These are phyloP conservation scores for Dispira parvispora DNA, from an alignment of 192 early-diverging fungal genomes.

Conservation along the genomic window DNA sequence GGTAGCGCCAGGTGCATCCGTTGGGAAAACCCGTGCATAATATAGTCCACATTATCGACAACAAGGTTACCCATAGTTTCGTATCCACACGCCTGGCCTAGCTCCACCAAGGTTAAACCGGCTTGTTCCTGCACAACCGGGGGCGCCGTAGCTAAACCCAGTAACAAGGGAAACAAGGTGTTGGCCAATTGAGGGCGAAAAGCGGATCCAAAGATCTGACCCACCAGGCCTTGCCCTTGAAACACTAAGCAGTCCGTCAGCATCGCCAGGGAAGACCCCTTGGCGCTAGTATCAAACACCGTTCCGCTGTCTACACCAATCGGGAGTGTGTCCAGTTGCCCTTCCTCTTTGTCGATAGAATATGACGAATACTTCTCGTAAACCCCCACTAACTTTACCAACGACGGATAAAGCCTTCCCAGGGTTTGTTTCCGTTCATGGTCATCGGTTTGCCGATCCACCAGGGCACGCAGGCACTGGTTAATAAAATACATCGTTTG, in stretches of 20 bases:
- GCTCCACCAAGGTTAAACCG: background rate
- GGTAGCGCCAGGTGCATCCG: background rate
- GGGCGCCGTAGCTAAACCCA: background rate
- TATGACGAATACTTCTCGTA: background rate
- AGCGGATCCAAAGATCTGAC: background rate
- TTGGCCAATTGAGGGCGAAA: background rate
- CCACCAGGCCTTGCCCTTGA: conserved; percentile 1
- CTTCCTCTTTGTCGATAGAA: background rate
- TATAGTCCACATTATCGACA: conserved; percentile 2
- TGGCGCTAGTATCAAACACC: background rate
- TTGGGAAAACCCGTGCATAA: conserved; percentile 5
- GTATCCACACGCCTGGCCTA: background rate
- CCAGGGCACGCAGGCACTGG: too few species aligned
- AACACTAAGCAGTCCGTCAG: background rate
- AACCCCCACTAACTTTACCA: background rate
- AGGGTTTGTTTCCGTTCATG: background rate
- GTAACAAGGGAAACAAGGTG: background rate
- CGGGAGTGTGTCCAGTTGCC: background rate
- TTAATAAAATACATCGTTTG: too few species aligned
- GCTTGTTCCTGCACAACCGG: background rate
- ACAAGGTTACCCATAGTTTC: background rate
- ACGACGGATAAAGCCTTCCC: background rate
- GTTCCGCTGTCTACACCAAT: too few species aligned
- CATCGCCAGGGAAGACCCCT: background rate
- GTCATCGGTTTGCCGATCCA: background rate